Evolutionary conservation across 2,329 filamentous ascomycete species (phyloP).

Genomic region (Aureobasidium sp.): DNA sequence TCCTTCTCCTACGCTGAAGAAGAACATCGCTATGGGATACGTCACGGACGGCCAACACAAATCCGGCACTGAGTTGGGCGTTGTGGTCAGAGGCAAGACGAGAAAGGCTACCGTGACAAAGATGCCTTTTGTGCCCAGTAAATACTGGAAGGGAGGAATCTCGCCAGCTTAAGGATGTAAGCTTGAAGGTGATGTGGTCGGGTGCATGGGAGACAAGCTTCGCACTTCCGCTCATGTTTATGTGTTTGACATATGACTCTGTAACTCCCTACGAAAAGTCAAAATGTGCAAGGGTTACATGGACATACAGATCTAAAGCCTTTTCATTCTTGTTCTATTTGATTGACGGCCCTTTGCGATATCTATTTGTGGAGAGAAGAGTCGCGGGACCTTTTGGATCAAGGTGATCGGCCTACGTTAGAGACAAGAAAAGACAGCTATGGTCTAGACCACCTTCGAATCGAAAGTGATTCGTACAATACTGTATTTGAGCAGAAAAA

Average conservation of each 20-base stretch:
- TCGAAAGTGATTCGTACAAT: neutral
- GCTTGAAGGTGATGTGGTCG: neutral
- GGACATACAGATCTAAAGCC: neutral
- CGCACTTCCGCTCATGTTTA: neutral
- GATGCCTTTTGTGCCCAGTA: slow-evolving; percentile 81
- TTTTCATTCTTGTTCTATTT: neutral
- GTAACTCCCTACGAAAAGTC: neutral
- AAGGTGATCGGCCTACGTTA: neutral
- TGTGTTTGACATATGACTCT: neutral
- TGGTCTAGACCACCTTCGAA: neutral
- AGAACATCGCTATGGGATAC: slow-evolving; percentile 96
- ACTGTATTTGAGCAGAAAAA: neutral
- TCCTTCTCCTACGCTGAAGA: slow-evolving; percentile 75
- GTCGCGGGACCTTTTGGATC: neutral
- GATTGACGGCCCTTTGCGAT: neutral
- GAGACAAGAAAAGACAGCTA: neutral
- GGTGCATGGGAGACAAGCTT: neutral
- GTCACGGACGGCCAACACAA: slow-evolving; percentile 76
- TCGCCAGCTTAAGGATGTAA: slow-evolving; percentile 14
- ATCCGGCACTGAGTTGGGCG: slow-evolving; percentile 70
- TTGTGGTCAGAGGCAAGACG: slow-evolving; percentile 69
- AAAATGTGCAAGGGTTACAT: neutral
- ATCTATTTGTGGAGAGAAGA: neutral
- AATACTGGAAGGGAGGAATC: slow-evolving; percentile 56
- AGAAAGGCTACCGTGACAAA: slow-evolving; percentile 70